Evolutionary conservation across 805 yeast species (phyloP).

Genomic region (Kodamaea leandrae): DNA sequence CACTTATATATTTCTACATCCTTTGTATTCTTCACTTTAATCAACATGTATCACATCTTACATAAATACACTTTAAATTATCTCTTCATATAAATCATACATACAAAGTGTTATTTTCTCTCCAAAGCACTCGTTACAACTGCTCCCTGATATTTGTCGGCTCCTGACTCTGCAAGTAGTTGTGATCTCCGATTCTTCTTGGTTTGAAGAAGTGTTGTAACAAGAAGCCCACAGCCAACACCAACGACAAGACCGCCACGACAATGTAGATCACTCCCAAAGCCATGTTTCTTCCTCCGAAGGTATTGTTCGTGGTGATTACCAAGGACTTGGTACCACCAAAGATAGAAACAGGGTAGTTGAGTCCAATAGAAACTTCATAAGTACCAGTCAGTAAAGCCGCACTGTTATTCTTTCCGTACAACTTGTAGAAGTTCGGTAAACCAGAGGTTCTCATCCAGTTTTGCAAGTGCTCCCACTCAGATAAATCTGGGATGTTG

Average conservation of each 20-base stretch:
- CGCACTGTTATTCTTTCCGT: slow-evolving; percentile 64
- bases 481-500: slow-evolving; percentile 71
- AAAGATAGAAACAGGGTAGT: slow-evolving; percentile 77
- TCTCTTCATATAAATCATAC: too few relatives aligned
- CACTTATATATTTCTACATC: too few relatives aligned
- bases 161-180: slow-evolving; percentile 38
- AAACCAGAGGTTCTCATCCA: slow-evolving; percentile 98
- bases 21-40: too few relatives aligned
- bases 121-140: slow-evolving; percentile 11
- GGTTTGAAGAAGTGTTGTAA: slow-evolving; percentile 81
- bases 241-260: slow-evolving; percentile 73
- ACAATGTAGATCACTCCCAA: slow-evolving; percentile 82
- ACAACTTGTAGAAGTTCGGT: slow-evolving; percentile 83
- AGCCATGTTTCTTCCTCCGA: slow-evolving; percentile 86
- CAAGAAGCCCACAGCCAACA: slow-evolving; percentile 73
- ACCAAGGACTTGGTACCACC: slow-evolving; percentile 89
- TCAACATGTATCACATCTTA: too few relatives aligned
- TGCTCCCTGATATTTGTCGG: slow-evolving; percentile 22
- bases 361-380: slow-evolving; percentile 60
- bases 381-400: slow-evolving; percentile 66
- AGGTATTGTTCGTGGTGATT: slow-evolving; percentile 72
- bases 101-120: too few relatives aligned
- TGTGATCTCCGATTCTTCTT: slow-evolving; percentile 80
- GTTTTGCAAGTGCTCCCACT: slow-evolving; percentile 84
- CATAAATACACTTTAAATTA: too few relatives aligned